Evolutionary conservation across 1,139 yeast species (phyloP).

Genomic region (Pichia sp.): DNA sequence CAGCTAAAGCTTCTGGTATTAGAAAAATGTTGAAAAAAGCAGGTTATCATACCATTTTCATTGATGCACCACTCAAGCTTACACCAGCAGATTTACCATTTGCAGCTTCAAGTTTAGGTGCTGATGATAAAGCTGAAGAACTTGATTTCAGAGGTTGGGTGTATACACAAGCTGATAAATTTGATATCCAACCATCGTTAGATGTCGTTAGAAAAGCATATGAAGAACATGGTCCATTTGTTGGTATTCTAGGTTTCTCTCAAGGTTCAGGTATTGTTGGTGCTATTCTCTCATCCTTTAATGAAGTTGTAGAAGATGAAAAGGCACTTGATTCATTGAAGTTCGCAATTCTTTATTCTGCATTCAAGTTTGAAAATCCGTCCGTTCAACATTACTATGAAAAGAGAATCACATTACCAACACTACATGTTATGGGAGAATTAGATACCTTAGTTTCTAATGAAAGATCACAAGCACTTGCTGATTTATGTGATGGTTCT

Average conservation of each 20-base stretch:
- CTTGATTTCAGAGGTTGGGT: slow-evolving; percentile 54
- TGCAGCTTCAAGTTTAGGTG: slow-evolving; percentile 32
- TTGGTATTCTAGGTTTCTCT: slow-evolving; percentile 83
- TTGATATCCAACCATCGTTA: slow-evolving; percentile 39
- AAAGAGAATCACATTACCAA: slow-evolving; percentile 44
- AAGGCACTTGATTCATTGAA: slow-evolving; percentile 37
- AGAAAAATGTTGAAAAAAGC: slow-evolving; percentile 62
- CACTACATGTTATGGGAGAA: slow-evolving; percentile 78
- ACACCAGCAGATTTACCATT: slow-evolving; percentile 66
- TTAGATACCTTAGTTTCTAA: slow-evolving; percentile 86
- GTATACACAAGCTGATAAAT: slow-evolving; percentile 33
- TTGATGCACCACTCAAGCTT: slow-evolving; percentile 68
- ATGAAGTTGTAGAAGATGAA: slow-evolving; percentile 27
- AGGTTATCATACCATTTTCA: slow-evolving; percentile 63
- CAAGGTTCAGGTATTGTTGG: slow-evolving; percentile 90
- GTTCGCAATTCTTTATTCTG: slow-evolving; percentile 72
- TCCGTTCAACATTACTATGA: slow-evolving; percentile 45
- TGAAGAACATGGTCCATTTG: slow-evolving; percentile 72
- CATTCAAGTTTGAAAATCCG: slow-evolving; percentile 58
- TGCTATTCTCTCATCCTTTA: slow-evolving; percentile 40
- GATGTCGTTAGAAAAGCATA: slow-evolving; percentile 50
- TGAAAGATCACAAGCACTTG: slow-evolving; percentile 53
- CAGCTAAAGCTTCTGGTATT: slow-evolving; percentile 73
- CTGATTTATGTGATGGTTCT: slow-evolving; percentile 45
- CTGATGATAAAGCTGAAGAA: slow-evolving; percentile 34